These are phyloP conservation scores for Escovopsis sp. DNA, from an alignment of 2,329 filamentous ascomycete genomes.

Conservation along the genomic window DNA sequence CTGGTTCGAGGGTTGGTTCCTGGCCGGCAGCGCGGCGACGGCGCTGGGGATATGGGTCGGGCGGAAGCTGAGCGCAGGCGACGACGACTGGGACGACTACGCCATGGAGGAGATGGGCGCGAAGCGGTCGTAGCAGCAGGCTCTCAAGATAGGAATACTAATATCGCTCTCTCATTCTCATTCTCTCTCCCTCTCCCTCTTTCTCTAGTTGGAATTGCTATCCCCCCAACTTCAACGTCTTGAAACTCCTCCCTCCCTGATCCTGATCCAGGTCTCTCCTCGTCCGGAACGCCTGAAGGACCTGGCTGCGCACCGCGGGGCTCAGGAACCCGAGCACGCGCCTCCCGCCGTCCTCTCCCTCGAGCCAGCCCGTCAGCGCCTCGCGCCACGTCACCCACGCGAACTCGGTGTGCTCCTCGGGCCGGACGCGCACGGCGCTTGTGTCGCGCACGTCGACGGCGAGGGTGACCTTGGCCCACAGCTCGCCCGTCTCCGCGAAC, in stretches of 20 bases:
- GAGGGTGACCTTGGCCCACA: conserved; percentile 17
- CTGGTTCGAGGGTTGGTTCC: conserved; percentile 84
- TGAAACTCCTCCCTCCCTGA: not conserved
- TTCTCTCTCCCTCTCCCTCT: not conserved
- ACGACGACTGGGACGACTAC: conserved; percentile 48
- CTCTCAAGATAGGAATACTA: too few species aligned
- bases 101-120: conserved; percentile 55
- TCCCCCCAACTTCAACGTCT: not conserved
- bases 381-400: conserved; percentile 26
- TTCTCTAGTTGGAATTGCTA: not conserved
- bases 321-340: conserved; percentile 18
- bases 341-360: conserved; percentile 5
- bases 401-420: conserved; percentile 24
- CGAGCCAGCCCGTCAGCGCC: conserved; percentile 12
- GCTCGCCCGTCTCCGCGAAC: conserved; percentile 11
- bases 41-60: conserved; percentile 61
- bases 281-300: conserved; percentile 21
- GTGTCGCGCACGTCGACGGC: conserved; percentile 15
- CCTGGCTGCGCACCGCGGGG: conserved; percentile 15
- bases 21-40: conserved; percentile 52
- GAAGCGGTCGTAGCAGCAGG: conserved; percentile 39
- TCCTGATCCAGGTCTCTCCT: not conserved
- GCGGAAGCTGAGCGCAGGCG: conserved; percentile 36
- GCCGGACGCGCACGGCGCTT: conserved; percentile 13
- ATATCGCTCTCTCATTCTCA: not conserved